Conservation (phyloP, 176 grass and related monocot species). For the Phyllostachys edulis region DNA sequence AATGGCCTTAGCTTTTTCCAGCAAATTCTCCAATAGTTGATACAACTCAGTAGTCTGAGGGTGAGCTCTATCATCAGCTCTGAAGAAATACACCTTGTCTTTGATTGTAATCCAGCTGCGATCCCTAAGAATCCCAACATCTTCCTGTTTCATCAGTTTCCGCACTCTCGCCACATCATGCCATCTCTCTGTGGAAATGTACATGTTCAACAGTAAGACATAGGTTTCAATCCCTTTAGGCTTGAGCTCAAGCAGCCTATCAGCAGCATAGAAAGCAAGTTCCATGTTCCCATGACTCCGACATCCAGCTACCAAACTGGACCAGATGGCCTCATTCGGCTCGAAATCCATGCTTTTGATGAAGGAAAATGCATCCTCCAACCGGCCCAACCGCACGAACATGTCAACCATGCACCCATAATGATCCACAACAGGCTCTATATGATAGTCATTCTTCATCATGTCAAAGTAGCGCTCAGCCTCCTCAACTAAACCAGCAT, state of each 20-base stretch:
- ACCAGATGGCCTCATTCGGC: conserved; percentile 83
- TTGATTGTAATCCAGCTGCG: conserved; percentile 85
- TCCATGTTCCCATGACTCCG: conserved; percentile 75
- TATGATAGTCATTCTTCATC: conserved; percentile 72
- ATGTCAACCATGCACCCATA: conserved; percentile 89
- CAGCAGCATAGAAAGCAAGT: conserved; percentile 73
- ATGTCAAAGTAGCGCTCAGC: conserved; percentile 70
- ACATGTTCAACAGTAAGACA: conserved; percentile 82
- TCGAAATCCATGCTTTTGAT: conserved; percentile 52
- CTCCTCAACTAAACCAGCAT: conserved; percentile 62
- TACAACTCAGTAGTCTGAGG: conserved; percentile 42
- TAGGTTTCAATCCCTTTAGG: conserved; percentile 77
- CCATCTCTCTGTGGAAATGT: conserved; percentile 68
- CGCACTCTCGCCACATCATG: conserved; percentile 60
- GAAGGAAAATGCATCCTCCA: conserved; percentile 81
- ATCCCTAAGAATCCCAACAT: conserved; percentile 63
- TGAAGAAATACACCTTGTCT: conserved; percentile 69
- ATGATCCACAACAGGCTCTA: conserved; percentile 65
- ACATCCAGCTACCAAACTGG: conserved; percentile 81
- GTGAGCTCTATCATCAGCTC: conserved; percentile 57
- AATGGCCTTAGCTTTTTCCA: conserved; percentile 55
- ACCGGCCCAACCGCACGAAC: conserved; percentile 62
- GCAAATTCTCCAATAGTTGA: conserved; percentile 55
- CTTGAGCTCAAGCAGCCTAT: conserved; percentile 63
- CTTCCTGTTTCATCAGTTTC: conserved; percentile 70